A percentile compares a stretch with the other conserved stretches of the same genome.
Conservation (phyloP, 257 asterid species). For the Solanum appendiculatum region DNA sequence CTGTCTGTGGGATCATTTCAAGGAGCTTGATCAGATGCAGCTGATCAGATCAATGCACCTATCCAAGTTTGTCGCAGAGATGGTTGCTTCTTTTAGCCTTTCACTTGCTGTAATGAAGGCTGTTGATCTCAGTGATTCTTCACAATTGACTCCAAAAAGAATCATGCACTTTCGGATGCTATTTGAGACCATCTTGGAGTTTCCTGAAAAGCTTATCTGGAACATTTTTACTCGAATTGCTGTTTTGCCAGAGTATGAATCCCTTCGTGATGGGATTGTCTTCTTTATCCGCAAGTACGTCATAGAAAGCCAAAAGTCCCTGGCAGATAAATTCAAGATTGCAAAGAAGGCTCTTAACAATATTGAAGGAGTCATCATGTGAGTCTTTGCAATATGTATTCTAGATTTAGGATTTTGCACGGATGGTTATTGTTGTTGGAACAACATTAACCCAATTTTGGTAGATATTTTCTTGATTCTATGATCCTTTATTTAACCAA, state of each 20-base stretch:
- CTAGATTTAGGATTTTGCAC: not conserved
- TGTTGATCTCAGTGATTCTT: conserved; percentile 49
- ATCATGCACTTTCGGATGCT: conserved; percentile 87
- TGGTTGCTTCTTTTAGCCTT: conserved; percentile 61
- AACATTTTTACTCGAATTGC: conserved; percentile 79
- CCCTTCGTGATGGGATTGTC: conserved; percentile 58
- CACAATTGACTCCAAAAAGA: conserved; percentile 49
- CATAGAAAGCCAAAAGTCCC: conserved; percentile 19
- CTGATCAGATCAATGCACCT: conserved; percentile 82
- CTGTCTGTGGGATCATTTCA: conserved; percentile 94
- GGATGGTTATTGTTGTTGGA: not conserved
- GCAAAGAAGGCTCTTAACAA: conserved; percentile 71
- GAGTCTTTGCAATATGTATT: conserved; percentile 6
- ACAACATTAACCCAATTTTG: not conserved
- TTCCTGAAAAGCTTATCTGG: conserved; percentile 66
- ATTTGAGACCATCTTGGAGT: conserved; percentile 61
- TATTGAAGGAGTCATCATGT: conserved; percentile 49
- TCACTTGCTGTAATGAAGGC: conserved; percentile 71
- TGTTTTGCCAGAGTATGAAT: conserved; percentile 54
- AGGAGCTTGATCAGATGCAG: conserved; percentile 73
- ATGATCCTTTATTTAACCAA: not conserved
- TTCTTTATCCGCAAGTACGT: conserved; percentile 65
- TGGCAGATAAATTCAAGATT: conserved; percentile 45
- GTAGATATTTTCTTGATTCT: not conserved
- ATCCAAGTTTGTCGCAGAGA: conserved; percentile 67